A percentile compares a stretch with the other conserved stretches of the same genome.
Conservation (phyloP, 257 asterid genomes). For the Nicotiana tabacum region DNA sequence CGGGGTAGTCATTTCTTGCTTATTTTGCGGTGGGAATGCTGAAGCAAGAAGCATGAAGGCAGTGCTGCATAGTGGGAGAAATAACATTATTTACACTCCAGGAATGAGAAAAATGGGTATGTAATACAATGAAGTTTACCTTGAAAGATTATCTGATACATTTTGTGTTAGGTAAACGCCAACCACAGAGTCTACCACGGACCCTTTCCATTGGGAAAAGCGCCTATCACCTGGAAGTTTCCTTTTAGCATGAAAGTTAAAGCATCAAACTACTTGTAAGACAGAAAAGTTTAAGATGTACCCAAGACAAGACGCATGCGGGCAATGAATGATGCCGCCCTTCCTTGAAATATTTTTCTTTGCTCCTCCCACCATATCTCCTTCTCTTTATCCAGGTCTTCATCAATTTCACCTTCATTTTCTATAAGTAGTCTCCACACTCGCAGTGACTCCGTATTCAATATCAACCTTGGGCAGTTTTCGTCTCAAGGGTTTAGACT, state of each 20-base stretch:
- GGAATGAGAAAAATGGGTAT: background rate
- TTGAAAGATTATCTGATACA: slow-evolving; percentile 44
- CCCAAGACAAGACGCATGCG: slow-evolving; percentile 42
- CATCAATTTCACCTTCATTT: slow-evolving; percentile 16
- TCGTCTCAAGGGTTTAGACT: background rate
- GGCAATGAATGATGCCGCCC: slow-evolving; percentile 21
- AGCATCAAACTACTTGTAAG: slow-evolving; percentile 1
- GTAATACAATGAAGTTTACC: slow-evolving; percentile 30
- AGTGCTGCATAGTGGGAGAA: slow-evolving; percentile 27
- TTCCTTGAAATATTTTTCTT: slow-evolving; percentile 15
- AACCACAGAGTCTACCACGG: slow-evolving; percentile 47
- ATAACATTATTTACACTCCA: background rate
- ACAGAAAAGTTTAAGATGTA: slow-evolving; percentile 11
- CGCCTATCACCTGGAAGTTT: slow-evolving; percentile 33
- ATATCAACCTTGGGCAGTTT: slow-evolving; percentile 31
- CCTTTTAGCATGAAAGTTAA: background rate
- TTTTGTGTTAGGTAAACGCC: slow-evolving; percentile 68
- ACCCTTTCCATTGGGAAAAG: slow-evolving; percentile 56
- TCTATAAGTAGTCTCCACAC: slow-evolving; percentile 32
- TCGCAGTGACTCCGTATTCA: slow-evolving; percentile 24
- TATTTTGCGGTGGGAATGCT: slow-evolving; percentile 26
- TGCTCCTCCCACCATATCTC: slow-evolving; percentile 25
- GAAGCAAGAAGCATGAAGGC: slow-evolving; percentile 53
- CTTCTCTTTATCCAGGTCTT: slow-evolving; percentile 17
- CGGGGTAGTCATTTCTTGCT: slow-evolving; percentile 1